Conservation (phyloP, 352 stramenopile genomes). For the Phytophthora fragariaefolia region DNA sequence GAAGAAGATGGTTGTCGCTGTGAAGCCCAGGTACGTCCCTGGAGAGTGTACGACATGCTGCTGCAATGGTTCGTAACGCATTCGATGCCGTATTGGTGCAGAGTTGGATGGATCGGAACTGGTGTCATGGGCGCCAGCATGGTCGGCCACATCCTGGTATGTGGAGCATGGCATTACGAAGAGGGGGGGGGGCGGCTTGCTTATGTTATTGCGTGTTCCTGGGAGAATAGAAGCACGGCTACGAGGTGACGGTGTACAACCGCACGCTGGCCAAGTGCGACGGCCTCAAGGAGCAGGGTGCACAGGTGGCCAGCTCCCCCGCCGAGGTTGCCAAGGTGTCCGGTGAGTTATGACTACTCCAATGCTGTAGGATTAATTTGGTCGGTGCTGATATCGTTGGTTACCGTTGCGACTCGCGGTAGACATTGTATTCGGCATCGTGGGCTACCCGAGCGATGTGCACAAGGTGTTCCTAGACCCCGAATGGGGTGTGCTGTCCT, state of each 20-base stretch:
- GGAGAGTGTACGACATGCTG: background rate
- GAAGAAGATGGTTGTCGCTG: constrained; percentile 27
- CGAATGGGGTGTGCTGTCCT: constrained; percentile 63
- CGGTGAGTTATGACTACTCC: constrained; percentile 35
- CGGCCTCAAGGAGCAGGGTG: constrained; percentile 74
- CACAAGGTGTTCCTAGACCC: constrained; percentile 79
- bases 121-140: constrained; percentile 92
- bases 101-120: constrained; percentile 87
- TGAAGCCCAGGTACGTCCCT: constrained; percentile 36
- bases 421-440: constrained; percentile 92
- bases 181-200: background rate
- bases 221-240: constrained; percentile 72
- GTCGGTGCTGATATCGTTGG: background rate
- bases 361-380: background rate
- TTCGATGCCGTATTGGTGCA: constrained; percentile 15
- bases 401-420: constrained; percentile 1
- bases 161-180: constrained; percentile 12
- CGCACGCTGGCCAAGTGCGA: constrained; percentile 87
- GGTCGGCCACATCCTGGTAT: constrained; percentile 85
- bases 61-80: too few species aligned
- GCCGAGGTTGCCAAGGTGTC: constrained; percentile 81
- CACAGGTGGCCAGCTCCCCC: constrained; percentile 69
- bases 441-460: constrained; percentile 90
- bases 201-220: background rate
- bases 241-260: constrained; percentile 90